Base-by-base conservation (phyloP, 2,329 filamentous ascomycete genomes). In the Calonectria pseudoreteaudii region DNA sequence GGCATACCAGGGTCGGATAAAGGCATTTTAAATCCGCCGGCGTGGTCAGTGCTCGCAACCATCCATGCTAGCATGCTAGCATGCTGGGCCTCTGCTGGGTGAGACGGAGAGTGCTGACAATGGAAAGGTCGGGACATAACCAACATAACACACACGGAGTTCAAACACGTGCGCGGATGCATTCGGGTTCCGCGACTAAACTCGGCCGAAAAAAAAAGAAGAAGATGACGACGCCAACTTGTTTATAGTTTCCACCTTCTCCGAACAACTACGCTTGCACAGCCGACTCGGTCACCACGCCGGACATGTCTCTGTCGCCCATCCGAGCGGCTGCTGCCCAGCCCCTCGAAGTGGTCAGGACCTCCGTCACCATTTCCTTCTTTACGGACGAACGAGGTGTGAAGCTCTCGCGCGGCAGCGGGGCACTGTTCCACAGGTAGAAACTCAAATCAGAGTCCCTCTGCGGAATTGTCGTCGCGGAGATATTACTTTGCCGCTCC, bases 361-460 rank as follows among this genome's bases (percentile, higher is more conserved):
- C 47, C 26, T 28, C 65, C 10, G 49, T n/a, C 16, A 26, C 50
- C 23, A 26, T 26, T n/a, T 67, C 49, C 50, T 44, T 52, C 20
- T 52, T 36, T 6, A 23, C 47, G 10, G 44, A 23, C 4, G 23
- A 23, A 13, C 36, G 36, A 34, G 50, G 38, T 4, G 52, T 30
- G 28, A 69, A 69, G 28, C 52, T 62, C 44, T 69, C 38, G 5
- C 31, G 38, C 18, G 72, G 72, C 1, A 74, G 44, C 11, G 72
- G 72, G 13, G 56, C 31, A 30, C 72, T 74, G 11, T 71, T 38
- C 68, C 68, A 71, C 3, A 74, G 73, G n/a, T 74, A 74, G 26
- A 67, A 74, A 26, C 70, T 74, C 70, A 72, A 28, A 47, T 74
- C 73, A 8, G 73, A 72, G 23, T 65, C 70, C 26, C 41, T 65